These are phyloP conservation scores for Russula dissimulans DNA, from an alignment of 768 basidiomycete genomes.

Conservation along the genomic window DNA sequence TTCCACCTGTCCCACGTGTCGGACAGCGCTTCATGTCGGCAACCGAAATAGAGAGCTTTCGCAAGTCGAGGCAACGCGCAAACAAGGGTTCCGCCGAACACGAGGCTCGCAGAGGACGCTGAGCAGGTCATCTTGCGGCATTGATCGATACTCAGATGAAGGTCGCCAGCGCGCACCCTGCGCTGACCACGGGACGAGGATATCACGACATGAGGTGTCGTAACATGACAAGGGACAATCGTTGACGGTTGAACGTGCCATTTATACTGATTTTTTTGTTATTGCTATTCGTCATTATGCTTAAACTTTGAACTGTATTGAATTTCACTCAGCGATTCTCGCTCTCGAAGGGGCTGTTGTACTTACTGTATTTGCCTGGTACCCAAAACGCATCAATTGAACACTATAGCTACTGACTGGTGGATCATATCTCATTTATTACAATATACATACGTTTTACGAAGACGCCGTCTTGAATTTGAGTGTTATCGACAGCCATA, in stretches of 20 bases:
- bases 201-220: background rate
- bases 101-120: background rate
- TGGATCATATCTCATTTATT: background rate
- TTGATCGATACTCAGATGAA: background rate
- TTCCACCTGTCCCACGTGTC: background rate
- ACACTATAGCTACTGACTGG: background rate
- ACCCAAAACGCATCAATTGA: background rate
- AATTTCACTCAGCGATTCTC: background rate
- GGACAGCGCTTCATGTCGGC: constrained; percentile 1
- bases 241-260: background rate
- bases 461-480: background rate
- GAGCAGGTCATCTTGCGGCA: background rate
- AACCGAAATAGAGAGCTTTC: background rate
- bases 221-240: background rate
- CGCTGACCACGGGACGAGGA: background rate
- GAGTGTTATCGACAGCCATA: background rate
- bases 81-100: background rate
- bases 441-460: background rate
- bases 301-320: background rate
- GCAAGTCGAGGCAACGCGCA: background rate
- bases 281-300: background rate
- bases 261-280: background rate
- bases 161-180: background rate
- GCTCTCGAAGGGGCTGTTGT: background rate
- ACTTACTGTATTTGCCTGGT: background rate